These are phyloP conservation scores for Diaporthe ampelina DNA, from an alignment of 2,329 filamentous ascomycete species.

Conservation along the genomic window DNA sequence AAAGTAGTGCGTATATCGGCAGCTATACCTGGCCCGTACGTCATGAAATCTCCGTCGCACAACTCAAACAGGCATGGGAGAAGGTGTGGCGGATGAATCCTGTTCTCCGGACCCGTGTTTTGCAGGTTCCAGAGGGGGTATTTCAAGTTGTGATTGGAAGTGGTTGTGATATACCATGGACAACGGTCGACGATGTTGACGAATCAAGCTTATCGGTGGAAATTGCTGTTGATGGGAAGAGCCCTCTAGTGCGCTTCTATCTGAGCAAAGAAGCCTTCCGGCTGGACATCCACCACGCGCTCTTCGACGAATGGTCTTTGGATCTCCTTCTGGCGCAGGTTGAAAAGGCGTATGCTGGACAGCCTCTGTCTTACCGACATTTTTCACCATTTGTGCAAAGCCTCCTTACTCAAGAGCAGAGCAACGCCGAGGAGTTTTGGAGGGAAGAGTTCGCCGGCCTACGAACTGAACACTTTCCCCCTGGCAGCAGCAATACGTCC, in stretches of 20 bases:
- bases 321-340: conserved; percentile 63
- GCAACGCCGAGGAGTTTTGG: neutral
- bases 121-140: neutral
- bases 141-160: neutral
- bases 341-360: conserved; percentile 56
- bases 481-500: neutral
- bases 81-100: neutral
- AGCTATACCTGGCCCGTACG: neutral
- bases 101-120: neutral
- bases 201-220: neutral
- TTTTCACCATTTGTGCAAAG: neutral
- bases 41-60: neutral
- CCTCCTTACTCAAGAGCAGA: neutral
- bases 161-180: neutral
- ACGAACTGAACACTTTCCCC: neutral
- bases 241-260: neutral
- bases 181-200: neutral
- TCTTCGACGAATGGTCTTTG: conserved; percentile 72
- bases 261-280: neutral
- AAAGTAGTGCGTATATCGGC: neutral
- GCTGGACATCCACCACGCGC: conserved; percentile 62
- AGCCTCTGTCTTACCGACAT: neutral
- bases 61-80: neutral
- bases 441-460: neutral
- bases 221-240: neutral